These are phyloP conservation scores for Ophiostoma sp. DNA, from an alignment of 2,329 filamentous ascomycete genomes.

Conservation along the genomic window DNA sequence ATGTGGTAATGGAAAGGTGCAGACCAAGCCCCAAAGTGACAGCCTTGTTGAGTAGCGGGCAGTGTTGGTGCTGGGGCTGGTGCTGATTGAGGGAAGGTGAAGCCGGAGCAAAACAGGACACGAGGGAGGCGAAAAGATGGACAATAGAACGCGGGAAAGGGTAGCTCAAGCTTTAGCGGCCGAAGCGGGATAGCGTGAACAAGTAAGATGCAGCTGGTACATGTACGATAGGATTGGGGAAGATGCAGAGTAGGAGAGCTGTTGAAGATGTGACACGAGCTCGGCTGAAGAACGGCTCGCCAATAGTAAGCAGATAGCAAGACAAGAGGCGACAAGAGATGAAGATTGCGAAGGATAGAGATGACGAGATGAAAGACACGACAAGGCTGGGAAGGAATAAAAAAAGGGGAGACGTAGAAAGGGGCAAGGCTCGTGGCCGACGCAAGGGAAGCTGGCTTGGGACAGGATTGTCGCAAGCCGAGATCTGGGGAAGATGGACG, in stretches of 20 bases:
- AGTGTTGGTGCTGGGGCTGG: not conserved
- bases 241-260: not conserved
- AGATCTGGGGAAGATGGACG: not conserved
- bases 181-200: not conserved
- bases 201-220: not conserved
- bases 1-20: slow-evolving; percentile 10
- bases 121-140: not conserved
- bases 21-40: not conserved
- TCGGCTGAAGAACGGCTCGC: too few relatives aligned
- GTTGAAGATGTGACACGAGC: not conserved
- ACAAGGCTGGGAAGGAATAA: not conserved
- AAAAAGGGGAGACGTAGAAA: not conserved
- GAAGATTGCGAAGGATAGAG: not conserved
- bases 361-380: not conserved
- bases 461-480: slow-evolving; percentile 9
- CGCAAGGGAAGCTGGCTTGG: slow-evolving; percentile 8
- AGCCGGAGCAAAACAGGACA: slow-evolving; percentile 1
- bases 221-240: not conserved
- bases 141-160: slow-evolving; percentile 9
- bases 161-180: slow-evolving; percentile 2
- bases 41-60: slow-evolving; percentile 7
- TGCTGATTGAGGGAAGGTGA: not conserved
- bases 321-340: not conserved
- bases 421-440: not conserved
- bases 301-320: too few relatives aligned